Evolutionary conservation across 2,329 filamentous ascomycete species (phyloP), one percentile per base, ranked within the genome.

Genomic region (Aspergillus nomiae): DNA sequence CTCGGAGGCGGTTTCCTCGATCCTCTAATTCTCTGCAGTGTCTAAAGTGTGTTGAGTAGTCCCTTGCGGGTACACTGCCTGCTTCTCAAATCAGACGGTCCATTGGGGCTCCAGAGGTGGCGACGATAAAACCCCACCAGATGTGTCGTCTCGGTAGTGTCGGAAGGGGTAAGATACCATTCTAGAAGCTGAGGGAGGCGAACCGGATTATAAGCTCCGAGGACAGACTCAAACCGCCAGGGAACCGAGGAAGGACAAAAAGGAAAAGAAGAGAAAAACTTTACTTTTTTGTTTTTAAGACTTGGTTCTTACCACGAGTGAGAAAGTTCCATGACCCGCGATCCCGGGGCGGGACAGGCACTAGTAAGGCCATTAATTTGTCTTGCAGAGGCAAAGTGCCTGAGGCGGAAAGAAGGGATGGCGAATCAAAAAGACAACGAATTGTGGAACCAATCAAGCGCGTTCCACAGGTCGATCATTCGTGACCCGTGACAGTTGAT

Each of bases 391-490:
- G 62, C 55, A 51, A 63, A 60, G 57, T 30, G 32, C 45, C 58
- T 50, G 50, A 36, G 55, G 55, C 28, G 50, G 36, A 59, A 41
- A 16, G 48, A 26, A 32, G 58, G 56, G 62, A 62, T 51, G 38
- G 30, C 64, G 48, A 66, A 66, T 66, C 43, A 59, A 7, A 56
- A 24, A 16, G 38, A 24, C 5, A 12, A 21, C 6, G 10, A 21
- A 28, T 14, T 34, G 48, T 58, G 60, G 56, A 51, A n/a, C 45
- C 11, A 36, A 30, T 51, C 45, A 46, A 41, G 34, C 26, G 30
- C n/a, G 64, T 66, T 64, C 64, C 64, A 66, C 62, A 53, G 63
- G 62, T 61, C 58, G 61, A 63, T 65, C 63, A 56, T 46, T 24
- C 46, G 45, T 55, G 55, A 58, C 58, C 62, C 51, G 63, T 55